These are phyloP conservation scores for Begonia peltatifolia DNA, from an alignment of 306 rosid species.

Conservation along the genomic window DNA sequence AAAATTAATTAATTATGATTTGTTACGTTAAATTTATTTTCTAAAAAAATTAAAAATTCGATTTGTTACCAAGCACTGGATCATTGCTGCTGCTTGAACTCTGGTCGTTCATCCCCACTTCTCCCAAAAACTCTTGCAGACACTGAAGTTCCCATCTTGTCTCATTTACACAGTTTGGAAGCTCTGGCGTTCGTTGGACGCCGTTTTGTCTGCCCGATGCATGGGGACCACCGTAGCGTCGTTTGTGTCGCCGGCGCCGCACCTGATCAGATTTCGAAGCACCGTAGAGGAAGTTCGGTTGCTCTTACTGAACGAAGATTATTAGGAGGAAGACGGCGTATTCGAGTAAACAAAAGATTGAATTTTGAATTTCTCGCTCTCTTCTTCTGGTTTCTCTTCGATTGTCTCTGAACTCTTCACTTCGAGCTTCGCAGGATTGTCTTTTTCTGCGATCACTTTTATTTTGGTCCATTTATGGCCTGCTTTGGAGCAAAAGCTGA, in stretches of 20 bases:
- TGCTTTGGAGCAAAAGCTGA: too few species aligned
- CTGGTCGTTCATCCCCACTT: conserved; percentile 19
- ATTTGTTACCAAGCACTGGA: too few species aligned
- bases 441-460: too few species aligned
- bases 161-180: conserved; percentile 19
- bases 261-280: conserved; percentile 41
- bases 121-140: conserved; percentile 28
- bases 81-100: too few species aligned
- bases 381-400: conserved; percentile 9
- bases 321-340: conserved; percentile 11
- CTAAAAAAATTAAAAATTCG: too few species aligned
- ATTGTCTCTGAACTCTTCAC: conserved; percentile 4
- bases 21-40: too few species aligned
- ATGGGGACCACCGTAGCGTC: conserved; percentile 23
- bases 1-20: too few species aligned
- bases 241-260: conserved; percentile 38
- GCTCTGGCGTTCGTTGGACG: conserved; percentile 27
- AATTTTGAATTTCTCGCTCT: conserved; percentile 1
- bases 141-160: conserved; percentile 20
- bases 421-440: conserved; percentile 26
- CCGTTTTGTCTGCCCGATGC: conserved; percentile 8
- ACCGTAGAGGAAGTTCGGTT: conserved; percentile 34
- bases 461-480: too few species aligned
- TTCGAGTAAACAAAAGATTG: conserved; percentile 24
- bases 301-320: conserved; percentile 28